Percentiles rank a stretch among this genome's conserved stretches.
phyloP scores from a whole-genome alignment of 2,329 filamentous ascomycete species.

The Scytalidium lignicola region DNA sequence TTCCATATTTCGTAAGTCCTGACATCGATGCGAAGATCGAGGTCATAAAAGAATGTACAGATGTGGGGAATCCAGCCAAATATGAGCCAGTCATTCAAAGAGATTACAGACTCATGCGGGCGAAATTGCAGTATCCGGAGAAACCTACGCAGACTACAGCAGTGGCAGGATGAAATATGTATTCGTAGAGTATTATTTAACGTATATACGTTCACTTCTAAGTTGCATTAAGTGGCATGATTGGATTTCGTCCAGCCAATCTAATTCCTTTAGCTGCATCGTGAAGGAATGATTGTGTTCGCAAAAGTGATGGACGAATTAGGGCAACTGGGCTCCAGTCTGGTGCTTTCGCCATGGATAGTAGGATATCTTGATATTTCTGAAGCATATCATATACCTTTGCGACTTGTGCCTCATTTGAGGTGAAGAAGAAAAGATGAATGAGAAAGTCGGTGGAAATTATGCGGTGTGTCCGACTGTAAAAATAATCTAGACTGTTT shows the following conservation, averaged over 20 bases:
- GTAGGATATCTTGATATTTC: slow-evolving; percentile 10
- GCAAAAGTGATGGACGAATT: slow-evolving; percentile 11
- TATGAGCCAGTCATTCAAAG: slow-evolving; percentile 37
- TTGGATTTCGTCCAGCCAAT: not conserved
- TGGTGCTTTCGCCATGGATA: slow-evolving; percentile 1
- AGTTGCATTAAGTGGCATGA: too few species aligned
- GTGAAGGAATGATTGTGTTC: slow-evolving; percentile 13
- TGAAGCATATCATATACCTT: slow-evolving; percentile 13
- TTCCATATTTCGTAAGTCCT: slow-evolving; percentile 53
- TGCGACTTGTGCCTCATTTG: slow-evolving; percentile 15
- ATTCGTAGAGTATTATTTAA: not conserved
- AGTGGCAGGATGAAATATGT: not conserved
- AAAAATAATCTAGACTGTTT: too few species aligned
- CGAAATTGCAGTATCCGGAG: slow-evolving; percentile 18
- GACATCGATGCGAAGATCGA: slow-evolving; percentile 46
- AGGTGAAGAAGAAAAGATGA: slow-evolving; percentile 41
- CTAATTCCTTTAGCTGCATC: slow-evolving; percentile 11
- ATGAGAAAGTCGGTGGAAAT: slow-evolving; percentile 44
- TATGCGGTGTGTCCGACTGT: slow-evolving; percentile 38
- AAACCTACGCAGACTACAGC: not conserved
- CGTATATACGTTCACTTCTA: too few species aligned
- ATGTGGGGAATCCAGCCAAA: slow-evolving; percentile 38
- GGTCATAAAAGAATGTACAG: slow-evolving; percentile 42
- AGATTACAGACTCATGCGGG: slow-evolving; percentile 20
- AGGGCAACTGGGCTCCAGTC: slow-evolving; percentile 16